A percentile compares a stretch with the other conserved stretches of the same genome.
Conservation (phyloP, 2,329 filamentous ascomycete species). For the Alternaria solani region DNA sequence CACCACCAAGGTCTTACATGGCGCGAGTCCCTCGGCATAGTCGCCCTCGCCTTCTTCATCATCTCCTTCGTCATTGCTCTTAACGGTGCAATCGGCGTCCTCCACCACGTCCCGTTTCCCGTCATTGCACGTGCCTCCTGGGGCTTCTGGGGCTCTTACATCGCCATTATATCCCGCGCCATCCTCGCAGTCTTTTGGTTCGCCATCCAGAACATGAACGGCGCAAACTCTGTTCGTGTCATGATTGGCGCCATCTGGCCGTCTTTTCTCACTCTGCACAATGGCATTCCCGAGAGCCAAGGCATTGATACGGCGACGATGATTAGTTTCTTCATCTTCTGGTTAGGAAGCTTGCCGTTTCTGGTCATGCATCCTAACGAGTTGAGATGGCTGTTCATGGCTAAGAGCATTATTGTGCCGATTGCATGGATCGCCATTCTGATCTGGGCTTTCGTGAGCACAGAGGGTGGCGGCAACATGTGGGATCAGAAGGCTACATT, state of each 20-base stretch:
- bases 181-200: constrained; percentile 69
- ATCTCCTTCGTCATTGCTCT: constrained; percentile 67
- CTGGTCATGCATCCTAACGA: constrained; percentile 65
- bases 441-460: constrained; percentile 67
- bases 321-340: constrained; percentile 66
- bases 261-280: constrained; percentile 61
- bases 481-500: constrained; percentile 58
- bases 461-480: constrained; percentile 61
- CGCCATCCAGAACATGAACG: constrained; percentile 71
- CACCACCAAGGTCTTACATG: constrained; percentile 58
- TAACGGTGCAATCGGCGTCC: constrained; percentile 61
- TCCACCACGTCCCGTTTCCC: constrained; percentile 63
- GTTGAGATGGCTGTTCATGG: constrained; percentile 63
- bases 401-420: constrained; percentile 59
- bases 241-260: constrained; percentile 67
- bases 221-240: constrained; percentile 62
- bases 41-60: constrained; percentile 61
- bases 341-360: constrained; percentile 63
- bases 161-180: constrained; percentile 62
- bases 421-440: constrained; percentile 69
- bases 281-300: constrained; percentile 59
- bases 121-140: constrained; percentile 64
- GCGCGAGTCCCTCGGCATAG: constrained; percentile 63
- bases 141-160: constrained; percentile 66
- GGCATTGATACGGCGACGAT: constrained; percentile 66